Evolutionary conservation across 371 early-diverging fungal species (phyloP).

Genomic region (Haplosporangium sp.): DNA sequence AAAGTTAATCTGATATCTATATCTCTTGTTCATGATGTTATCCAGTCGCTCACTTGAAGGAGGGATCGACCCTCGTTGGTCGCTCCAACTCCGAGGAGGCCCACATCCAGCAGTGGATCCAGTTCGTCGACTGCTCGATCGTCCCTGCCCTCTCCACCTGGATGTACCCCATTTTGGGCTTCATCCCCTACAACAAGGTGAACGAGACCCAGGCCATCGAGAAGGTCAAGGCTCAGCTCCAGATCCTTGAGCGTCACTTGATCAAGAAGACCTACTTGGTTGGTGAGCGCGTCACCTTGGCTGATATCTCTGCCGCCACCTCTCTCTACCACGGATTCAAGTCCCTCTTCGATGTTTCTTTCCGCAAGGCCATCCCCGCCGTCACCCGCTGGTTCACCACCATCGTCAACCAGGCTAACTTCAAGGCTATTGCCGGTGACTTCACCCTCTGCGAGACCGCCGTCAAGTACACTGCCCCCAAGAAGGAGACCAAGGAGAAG

Average conservation of each 20-base stretch:
- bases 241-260: constrained; percentile 79
- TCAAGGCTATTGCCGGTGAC: constrained; percentile 84
- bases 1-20: too few species aligned
- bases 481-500: constrained; percentile 67
- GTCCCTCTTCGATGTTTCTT: constrained; percentile 66
- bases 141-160: constrained; percentile 62
- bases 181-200: constrained; percentile 73
- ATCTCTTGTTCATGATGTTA: not conserved
- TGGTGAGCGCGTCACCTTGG: constrained; percentile 90
- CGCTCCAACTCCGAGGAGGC: constrained; percentile 76
- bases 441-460: constrained; percentile 69
- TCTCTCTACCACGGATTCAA: constrained; percentile 73
- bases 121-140: constrained; percentile 78
- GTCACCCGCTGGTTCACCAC: constrained; percentile 92
- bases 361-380: constrained; percentile 85
- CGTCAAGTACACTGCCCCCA: constrained; percentile 62
- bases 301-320: constrained; percentile 82
- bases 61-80: constrained; percentile 72
- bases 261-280: constrained; percentile 89
- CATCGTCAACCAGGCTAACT: constrained; percentile 80
- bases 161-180: constrained; percentile 79
- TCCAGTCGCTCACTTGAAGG: constrained; percentile 74
- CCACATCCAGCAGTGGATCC: constrained; percentile 81
- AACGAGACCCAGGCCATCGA: constrained; percentile 74
- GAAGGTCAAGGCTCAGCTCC: constrained; percentile 70